Percentiles rank a stretch among this genome's conserved stretches.
Evolutionary conservation across 2,329 filamentous ascomycete species (phyloP).

Genomic region (Emmonsiellopsis sp.): DNA sequence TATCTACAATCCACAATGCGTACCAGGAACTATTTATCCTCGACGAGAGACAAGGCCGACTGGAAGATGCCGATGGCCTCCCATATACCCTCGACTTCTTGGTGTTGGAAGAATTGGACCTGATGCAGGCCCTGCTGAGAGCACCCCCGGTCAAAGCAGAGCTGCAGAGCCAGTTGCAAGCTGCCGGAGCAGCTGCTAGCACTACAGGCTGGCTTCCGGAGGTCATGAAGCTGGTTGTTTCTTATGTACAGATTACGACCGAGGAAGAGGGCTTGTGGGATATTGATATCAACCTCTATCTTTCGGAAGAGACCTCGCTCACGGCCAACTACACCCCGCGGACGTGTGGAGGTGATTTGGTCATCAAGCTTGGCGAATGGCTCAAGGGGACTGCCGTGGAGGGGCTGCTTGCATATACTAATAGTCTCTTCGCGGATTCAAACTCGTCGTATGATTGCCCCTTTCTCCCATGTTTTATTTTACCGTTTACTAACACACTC

Average conservation of each 20-base stretch:
- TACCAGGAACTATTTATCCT: constrained; percentile 81
- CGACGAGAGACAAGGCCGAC: constrained; percentile 71
- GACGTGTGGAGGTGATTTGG: constrained; percentile 81
- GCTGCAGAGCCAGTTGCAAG: constrained; percentile 66
- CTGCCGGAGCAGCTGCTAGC: constrained; percentile 48
- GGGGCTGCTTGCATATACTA: constrained; percentile 67
- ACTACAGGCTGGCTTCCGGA: constrained; percentile 74
- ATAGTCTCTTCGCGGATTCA: constrained; percentile 54
- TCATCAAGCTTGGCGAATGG: constrained; percentile 92
- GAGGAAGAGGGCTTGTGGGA: constrained; percentile 96
- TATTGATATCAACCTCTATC: constrained; percentile 88
- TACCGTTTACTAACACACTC: constrained; percentile 12
- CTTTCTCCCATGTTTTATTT: not conserved
- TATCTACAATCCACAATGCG: constrained; percentile 59
- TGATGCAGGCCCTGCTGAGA: constrained; percentile 82
- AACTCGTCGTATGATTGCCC: constrained; percentile 23
- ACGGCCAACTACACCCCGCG: constrained; percentile 94
- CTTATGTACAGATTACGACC: constrained; percentile 79
- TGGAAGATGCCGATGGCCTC: constrained; percentile 85
- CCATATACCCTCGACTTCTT: constrained; percentile 92
- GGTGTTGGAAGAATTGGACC: constrained; percentile 86
- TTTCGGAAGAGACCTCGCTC: constrained; percentile 89
- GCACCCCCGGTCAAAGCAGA: constrained; percentile 82
- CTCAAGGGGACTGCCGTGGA: constrained; percentile 65
- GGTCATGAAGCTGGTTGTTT: constrained; percentile 73